phyloP scores from a whole-genome alignment of 2,329 filamentous ascomycete species.

The Alternaria rosae region DNA sequence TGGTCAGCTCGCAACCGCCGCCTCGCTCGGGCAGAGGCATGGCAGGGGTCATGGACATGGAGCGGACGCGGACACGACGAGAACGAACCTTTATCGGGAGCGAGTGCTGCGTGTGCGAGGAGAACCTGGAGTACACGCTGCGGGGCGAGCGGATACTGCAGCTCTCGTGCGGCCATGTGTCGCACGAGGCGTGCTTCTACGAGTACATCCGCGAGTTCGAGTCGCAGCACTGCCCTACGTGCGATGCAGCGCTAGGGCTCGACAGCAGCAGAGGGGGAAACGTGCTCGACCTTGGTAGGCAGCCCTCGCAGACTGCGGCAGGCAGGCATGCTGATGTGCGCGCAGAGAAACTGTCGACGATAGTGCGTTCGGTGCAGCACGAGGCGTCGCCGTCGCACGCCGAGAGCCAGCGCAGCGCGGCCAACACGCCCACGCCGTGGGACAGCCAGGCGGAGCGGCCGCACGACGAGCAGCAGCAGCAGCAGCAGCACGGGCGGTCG shows the following conservation, averaged over 20 bases:
- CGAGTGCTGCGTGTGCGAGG: conserved; percentile 95
- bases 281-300: conserved; percentile 78
- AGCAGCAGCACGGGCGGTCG: conserved; percentile 31
- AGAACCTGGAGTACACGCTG: conserved; percentile 93
- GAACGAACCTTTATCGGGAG: conserved; percentile 95
- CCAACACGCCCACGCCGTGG: conserved; percentile 72
- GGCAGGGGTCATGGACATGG: conserved; percentile 74
- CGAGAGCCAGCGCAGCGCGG: conserved; percentile 51
- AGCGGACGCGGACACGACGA: conserved; percentile 79
- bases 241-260: conserved; percentile 87
- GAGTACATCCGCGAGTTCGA: conserved; percentile 97
- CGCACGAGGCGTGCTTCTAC: conserved; percentile 98
- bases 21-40: conserved; percentile 55
- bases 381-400: conserved; percentile 57
- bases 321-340: conserved; percentile 24
- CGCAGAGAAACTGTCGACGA: conserved; percentile 90
- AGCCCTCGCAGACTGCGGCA: conserved; percentile 31
- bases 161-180: conserved; percentile 95
- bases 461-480: conserved; percentile 49
- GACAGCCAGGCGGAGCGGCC: conserved; percentile 64
- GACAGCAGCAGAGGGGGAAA: conserved; percentile 94
- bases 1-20: conserved; percentile 35
- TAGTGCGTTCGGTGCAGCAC: conserved; percentile 82
- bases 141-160: conserved; percentile 93
- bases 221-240: conserved; percentile 91